Evolutionary conservation across 2,329 filamentous ascomycete species (phyloP).

Genomic region (Claviceps quebecensis): DNA sequence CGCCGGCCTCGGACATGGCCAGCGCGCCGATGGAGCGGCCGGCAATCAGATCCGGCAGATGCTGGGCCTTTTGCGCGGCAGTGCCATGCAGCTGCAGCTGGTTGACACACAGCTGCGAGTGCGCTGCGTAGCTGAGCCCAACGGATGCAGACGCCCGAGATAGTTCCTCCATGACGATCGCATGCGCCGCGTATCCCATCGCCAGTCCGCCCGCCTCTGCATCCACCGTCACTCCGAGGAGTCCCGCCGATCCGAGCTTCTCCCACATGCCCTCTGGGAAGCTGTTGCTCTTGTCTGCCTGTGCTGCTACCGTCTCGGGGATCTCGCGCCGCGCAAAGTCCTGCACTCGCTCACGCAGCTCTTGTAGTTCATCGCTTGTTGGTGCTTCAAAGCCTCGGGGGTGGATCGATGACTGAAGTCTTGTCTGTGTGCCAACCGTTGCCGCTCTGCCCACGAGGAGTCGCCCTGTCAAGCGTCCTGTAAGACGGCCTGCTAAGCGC

Average conservation of each 20-base stretch:
- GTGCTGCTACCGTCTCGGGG: conserved; percentile 63
- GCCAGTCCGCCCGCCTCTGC: conserved; percentile 80
- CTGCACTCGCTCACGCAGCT: conserved; percentile 71
- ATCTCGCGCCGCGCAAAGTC: conserved; percentile 87
- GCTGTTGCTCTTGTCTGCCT: conserved; percentile 72
- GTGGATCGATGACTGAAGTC: conserved; percentile 29
- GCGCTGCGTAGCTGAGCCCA: conserved; percentile 84
- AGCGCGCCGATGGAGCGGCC: conserved; percentile 74
- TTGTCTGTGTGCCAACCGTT: conserved; percentile 14
- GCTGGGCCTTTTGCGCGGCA: conserved; percentile 62
- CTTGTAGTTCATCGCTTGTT: conserved; percentile 56
- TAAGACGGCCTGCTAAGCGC: no score
- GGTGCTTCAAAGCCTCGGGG: conserved; percentile 54
- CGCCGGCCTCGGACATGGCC: conserved; percentile 87
- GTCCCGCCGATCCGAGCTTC: conserved; percentile 81
- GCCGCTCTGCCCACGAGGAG: conserved; percentile 15
- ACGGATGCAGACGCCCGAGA: conserved; percentile 74
- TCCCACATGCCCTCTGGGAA: conserved; percentile 89
- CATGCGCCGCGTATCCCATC: conserved; percentile 95
- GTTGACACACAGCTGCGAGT: conserved; percentile 93
- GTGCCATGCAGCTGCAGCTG: conserved; percentile 85
- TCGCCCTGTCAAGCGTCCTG: conserved; percentile 18
- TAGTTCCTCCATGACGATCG: conserved; percentile 88
- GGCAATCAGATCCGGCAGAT: conserved; percentile 66
- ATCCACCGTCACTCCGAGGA: conserved; percentile 86